A percentile compares a stretch with the other conserved stretches of the same genome.
These are phyloP conservation scores for Pythium scleroteichum DNA, from an alignment of 352 stramenopile genomes.

Conservation along the genomic window DNA sequence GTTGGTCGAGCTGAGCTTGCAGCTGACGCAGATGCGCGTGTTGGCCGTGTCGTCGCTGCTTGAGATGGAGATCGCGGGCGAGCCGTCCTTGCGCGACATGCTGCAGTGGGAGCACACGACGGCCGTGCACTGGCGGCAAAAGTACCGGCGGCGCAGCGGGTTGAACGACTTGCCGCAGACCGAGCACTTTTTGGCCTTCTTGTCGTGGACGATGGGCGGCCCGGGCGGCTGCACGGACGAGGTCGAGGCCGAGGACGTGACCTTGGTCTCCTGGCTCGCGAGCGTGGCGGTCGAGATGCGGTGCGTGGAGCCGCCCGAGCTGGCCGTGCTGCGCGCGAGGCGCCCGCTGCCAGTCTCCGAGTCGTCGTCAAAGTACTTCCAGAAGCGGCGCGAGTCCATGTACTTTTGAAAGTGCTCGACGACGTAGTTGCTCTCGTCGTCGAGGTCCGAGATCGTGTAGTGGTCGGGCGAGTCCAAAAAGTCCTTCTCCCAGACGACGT, in stretches of 20 bases:
- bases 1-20: constrained; percentile 64
- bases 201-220: constrained; percentile 30
- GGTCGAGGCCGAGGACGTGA: constrained; percentile 1
- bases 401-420: constrained; percentile 81
- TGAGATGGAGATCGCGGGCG: constrained; percentile 18
- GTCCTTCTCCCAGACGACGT: constrained; percentile 84
- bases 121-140: constrained; percentile 61
- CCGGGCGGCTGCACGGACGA: constrained; percentile 4
- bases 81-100: constrained; percentile 48
- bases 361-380: constrained; percentile 69
- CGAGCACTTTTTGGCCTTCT: constrained; percentile 75
- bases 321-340: constrained; percentile 33
- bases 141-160: constrained; percentile 68
- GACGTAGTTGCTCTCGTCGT: constrained; percentile 63
- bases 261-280: constrained; percentile 29
- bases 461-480: constrained; percentile 79
- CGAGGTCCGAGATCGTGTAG: constrained; percentile 63
- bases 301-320: constrained; percentile 27
- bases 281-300: constrained; percentile 16
- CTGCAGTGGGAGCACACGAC: constrained; percentile 77
- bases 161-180: constrained; percentile 86
- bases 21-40: constrained; percentile 71
- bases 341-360: constrained; percentile 25
- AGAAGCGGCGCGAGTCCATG: constrained; percentile 80
- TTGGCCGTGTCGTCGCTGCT: constrained; percentile 54